A percentile compares a stretch with the other conserved stretches of the same genome.
Evolutionary conservation across 1,139 yeast genomes (phyloP).

Genomic region (Saccharomycopsis phalli): DNA sequence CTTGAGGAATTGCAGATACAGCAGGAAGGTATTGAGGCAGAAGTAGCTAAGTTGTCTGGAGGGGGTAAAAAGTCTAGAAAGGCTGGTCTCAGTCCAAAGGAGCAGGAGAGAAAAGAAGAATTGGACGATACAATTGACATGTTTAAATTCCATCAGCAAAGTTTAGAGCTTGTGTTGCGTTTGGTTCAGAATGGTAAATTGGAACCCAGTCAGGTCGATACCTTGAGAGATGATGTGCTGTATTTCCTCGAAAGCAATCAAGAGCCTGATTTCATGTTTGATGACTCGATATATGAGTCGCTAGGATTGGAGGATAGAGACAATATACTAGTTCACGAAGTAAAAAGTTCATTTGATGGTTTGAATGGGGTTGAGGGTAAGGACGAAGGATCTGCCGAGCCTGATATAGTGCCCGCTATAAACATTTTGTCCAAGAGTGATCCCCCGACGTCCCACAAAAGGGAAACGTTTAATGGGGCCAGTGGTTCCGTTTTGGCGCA

Average conservation of each 20-base stretch:
- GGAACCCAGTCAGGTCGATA: constrained; percentile 50
- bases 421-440: constrained; percentile 9
- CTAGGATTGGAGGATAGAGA: constrained; percentile 48
- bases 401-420: constrained; percentile 12
- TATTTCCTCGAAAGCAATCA: constrained; percentile 66
- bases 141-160: constrained; percentile 53
- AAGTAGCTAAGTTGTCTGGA: constrained; percentile 39
- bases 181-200: constrained; percentile 57
- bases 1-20: constrained; percentile 60
- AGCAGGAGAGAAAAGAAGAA: constrained; percentile 49
- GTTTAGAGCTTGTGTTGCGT: constrained; percentile 54
- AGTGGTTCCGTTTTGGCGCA: constrained; percentile 1
- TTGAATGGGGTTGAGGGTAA: constrained; percentile 24
- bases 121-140: constrained; percentile 33
- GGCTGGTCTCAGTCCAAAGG: constrained; percentile 36
- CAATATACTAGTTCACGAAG: constrained; percentile 39
- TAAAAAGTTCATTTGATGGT: constrained; percentile 33
- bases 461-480: no score
- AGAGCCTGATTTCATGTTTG: constrained; percentile 65
- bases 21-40: constrained; percentile 53
- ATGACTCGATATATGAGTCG: constrained; percentile 67
- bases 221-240: constrained; percentile 60
- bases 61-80: constrained; percentile 37
- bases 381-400: constrained; percentile 19
- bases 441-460: neutral